Base-by-base conservation (phyloP, 805 yeast species). In the Candida pseudofarinosa region DNA sequence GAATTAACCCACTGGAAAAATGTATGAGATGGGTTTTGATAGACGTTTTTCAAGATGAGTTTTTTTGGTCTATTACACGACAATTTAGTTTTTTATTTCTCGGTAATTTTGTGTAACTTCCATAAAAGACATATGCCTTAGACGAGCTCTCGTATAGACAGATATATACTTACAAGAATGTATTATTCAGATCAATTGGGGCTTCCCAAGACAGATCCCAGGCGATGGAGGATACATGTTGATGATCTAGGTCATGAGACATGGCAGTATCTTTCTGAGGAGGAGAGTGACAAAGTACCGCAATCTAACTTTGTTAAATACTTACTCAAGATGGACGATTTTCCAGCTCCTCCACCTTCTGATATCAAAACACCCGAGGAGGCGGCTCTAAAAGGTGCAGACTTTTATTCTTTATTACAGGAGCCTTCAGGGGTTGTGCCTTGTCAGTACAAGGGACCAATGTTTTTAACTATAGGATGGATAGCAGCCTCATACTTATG, bases 391-490 rank as follows among this genome's bases (percentile, higher is more conserved):
- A 83, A 85, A 49, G 93, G 91, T 16, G 91, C 90, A 2, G 70
- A 75, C 1, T 89, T 87, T 55, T 77, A 87, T 41, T 56, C 75
- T 20, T 57, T 71, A 5, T 54, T 91, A n/a, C 98, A 93, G 59
- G 91, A 85, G 42, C 73, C 76, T 19, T 77, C 83, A n/a, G 99
- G 99, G 0, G 79, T 81, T 5, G 87, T 91, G 65, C 97, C 97
- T 1, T 80, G 85, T 54, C 95, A 88, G 58, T 93, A 93, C 58
- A 89, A 89, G 49, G 99, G 99, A 2, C 99, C 99, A 2, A 90
- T 91, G 97, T 93, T 93, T 62, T 81, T 93, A 88, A 80, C 93
- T 0, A 83, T 90, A 44, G 98, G 99, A 1, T 87, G 84, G 53
- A 80, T 93, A 19, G 85, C 77, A 0, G 80, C 87, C 1, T 74